A percentile compares a stretch with the other conserved stretches of the same genome.
phyloP scores from a whole-genome alignment of 768 basidiomycete genomes.

The Termitomyces sp. region DNA sequence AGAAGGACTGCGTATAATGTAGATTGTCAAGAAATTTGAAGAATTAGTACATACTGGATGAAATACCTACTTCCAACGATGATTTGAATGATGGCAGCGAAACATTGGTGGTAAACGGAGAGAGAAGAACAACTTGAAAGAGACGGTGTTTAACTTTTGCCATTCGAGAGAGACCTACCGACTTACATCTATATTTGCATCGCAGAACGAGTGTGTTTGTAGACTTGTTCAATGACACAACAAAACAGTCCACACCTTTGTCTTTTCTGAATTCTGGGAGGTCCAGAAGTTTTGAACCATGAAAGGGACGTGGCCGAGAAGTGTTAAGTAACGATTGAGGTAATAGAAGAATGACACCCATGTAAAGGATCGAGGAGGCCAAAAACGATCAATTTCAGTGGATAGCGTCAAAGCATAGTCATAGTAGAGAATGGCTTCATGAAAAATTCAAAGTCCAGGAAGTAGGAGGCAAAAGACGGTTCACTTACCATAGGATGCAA shows the following conservation, averaged over 20 bases:
- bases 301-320: slow-evolving; percentile 35
- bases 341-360: slow-evolving; percentile 37
- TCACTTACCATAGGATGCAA: slow-evolving; percentile 13
- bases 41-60: no score
- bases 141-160: slow-evolving; percentile 8
- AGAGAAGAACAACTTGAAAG: slow-evolving; percentile 15
- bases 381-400: slow-evolving; percentile 41
- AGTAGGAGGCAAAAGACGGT: neutral
- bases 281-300: slow-evolving; percentile 30
- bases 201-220: no score
- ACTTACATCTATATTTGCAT: neutral
- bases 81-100: slow-evolving; percentile 29
- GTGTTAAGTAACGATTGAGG: slow-evolving; percentile 37
- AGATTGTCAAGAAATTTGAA: no score
- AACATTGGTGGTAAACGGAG: slow-evolving; percentile 24
- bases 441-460: no score
- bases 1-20: slow-evolving; percentile 24
- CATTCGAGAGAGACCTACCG: neutral
- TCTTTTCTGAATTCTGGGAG: slow-evolving; percentile 18
- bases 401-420: slow-evolving; percentile 46
- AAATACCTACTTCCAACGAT: slow-evolving; percentile 32
- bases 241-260: slow-evolving; percentile 14
- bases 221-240: no score
- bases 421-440: slow-evolving; percentile 41
- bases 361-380: slow-evolving; percentile 27